Percentiles rank a stretch among this genome's conserved stretches.
These are phyloP conservation scores for Cercospora zeina DNA, from an alignment of 2,329 filamentous ascomycete genomes.

Conservation along the genomic window DNA sequence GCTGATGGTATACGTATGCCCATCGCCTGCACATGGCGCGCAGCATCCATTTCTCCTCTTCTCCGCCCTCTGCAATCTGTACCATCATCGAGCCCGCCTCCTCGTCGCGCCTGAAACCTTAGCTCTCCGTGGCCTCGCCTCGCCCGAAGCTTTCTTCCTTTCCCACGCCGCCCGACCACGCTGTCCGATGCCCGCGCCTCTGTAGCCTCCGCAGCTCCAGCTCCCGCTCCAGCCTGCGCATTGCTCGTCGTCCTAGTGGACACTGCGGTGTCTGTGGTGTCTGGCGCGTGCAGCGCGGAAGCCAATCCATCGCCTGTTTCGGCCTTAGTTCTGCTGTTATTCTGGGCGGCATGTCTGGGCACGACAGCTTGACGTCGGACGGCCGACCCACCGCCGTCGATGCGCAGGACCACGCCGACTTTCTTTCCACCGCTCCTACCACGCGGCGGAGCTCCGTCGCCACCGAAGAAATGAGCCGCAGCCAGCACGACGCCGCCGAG, in stretches of 20 bases:
- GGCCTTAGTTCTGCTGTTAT: constrained; percentile 7
- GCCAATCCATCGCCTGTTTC: constrained; percentile 8
- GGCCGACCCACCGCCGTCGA: constrained; percentile 16
- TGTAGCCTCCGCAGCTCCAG: not conserved
- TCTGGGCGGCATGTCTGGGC: constrained; percentile 11
- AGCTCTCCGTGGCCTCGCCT: constrained; percentile 6
- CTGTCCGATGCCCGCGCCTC: not conserved
- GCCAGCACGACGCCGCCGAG: constrained; percentile 19
- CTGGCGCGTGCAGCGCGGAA: constrained; percentile 5
- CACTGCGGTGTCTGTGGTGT: not conserved
- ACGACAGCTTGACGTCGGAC: constrained; percentile 10
- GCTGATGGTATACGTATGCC: constrained; percentile 6
- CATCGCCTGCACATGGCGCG: not conserved
- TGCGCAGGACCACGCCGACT: constrained; percentile 27
- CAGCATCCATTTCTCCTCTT: not conserved
- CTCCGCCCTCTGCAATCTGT: not conserved
- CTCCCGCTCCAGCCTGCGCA: constrained; percentile 3
- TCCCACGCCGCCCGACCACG: not conserved
- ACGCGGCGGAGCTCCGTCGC: constrained; percentile 32
- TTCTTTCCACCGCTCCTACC: constrained; percentile 23
- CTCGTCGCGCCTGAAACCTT: constrained; percentile 10
- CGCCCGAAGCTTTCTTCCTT: not conserved
- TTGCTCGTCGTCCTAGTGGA: not conserved
- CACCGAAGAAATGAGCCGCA: constrained; percentile 28
- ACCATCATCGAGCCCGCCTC: too few relatives aligned